phyloP scores from a whole-genome alignment of 2,329 filamentous ascomycete genomes.

The Pezicula rhizophila region DNA sequence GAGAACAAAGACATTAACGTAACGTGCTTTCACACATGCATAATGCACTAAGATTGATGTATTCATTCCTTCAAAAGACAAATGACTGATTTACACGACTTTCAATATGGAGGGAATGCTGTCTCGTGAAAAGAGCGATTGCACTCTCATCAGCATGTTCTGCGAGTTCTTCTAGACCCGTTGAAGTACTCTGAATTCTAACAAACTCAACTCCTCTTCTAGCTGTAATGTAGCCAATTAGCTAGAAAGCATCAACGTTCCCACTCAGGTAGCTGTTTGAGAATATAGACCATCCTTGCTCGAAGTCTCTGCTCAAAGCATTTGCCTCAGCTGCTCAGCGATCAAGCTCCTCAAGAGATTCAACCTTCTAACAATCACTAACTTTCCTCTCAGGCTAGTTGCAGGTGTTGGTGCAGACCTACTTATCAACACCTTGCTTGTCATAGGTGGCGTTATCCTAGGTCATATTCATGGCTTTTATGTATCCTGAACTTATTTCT shows the following conservation, averaged over 20 bases:
- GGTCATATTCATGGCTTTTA: conserved; percentile 27
- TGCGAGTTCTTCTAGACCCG: conserved; percentile 6
- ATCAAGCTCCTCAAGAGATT: too few species aligned
- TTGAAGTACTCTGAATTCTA: not conserved
- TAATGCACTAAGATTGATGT: too few species aligned
- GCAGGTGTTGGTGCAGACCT: conserved; percentile 16
- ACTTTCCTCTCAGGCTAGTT: conserved; percentile 4
- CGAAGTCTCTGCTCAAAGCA: too few species aligned
- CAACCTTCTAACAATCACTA: not conserved
- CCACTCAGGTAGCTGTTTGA: not conserved
- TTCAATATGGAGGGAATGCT: too few species aligned
- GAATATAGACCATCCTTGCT: too few species aligned
- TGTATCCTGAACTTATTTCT: conserved; percentile 70
- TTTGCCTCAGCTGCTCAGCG: too few species aligned
- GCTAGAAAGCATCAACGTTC: not conserved
- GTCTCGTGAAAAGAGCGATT: conserved; percentile 4
- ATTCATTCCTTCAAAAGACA: too few species aligned
- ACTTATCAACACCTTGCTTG: conserved; percentile 19
- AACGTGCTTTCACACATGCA: too few species aligned
- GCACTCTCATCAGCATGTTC: conserved; percentile 18
- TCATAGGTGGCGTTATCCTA: conserved; percentile 21
- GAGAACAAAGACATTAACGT: too few species aligned
- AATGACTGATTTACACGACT: too few species aligned
- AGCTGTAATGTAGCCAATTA: conserved; percentile 6
- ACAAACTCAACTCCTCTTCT: conserved; percentile 15